These are phyloP conservation scores for Escallonia rubra DNA, from an alignment of 129 eudicot genomes.

Conservation along the genomic window DNA sequence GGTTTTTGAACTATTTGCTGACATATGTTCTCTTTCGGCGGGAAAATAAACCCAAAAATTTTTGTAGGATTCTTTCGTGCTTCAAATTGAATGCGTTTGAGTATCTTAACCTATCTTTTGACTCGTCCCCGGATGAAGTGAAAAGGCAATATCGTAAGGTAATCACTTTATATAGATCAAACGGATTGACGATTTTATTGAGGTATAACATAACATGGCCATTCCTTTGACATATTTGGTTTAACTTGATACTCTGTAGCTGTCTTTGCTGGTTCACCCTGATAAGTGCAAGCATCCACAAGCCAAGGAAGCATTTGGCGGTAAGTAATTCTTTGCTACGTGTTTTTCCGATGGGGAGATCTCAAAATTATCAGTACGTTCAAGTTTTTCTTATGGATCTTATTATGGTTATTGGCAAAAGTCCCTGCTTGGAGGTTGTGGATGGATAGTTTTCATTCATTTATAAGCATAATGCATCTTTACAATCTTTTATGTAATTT, in stretches of 20 bases:
- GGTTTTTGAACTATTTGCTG: not conserved
- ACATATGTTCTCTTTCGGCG: not conserved
- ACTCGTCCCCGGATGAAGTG: conserved; percentile 77
- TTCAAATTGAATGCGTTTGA: conserved; percentile 93
- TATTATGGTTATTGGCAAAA: not conserved
- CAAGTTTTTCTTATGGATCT: too few relatives aligned
- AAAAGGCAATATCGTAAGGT: conserved; percentile 98
- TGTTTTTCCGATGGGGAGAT: not conserved
- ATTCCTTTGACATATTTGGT: not conserved
- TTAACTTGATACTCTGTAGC: conserved; percentile 32
- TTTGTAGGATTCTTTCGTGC: conserved; percentile 87
- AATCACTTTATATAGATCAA: conserved; percentile 3
- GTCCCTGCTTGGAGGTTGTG: not conserved
- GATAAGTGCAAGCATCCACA: conserved; percentile 98
- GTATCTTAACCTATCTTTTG: conserved; percentile 79
- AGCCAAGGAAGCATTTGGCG: conserved; percentile 98
- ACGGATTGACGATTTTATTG: not conserved
- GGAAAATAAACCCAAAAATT: not conserved
- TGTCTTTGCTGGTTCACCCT: conserved; percentile 96
- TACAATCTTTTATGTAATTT: too few relatives aligned
- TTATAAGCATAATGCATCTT: too few relatives aligned
- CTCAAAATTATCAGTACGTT: too few relatives aligned
- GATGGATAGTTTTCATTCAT: too few relatives aligned
- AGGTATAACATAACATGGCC: not conserved
- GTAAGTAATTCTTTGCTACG: conserved; percentile 27